Conservation (phyloP, 2,329 filamentous ascomycete species). For the Sporothrix schenckii region DNA sequence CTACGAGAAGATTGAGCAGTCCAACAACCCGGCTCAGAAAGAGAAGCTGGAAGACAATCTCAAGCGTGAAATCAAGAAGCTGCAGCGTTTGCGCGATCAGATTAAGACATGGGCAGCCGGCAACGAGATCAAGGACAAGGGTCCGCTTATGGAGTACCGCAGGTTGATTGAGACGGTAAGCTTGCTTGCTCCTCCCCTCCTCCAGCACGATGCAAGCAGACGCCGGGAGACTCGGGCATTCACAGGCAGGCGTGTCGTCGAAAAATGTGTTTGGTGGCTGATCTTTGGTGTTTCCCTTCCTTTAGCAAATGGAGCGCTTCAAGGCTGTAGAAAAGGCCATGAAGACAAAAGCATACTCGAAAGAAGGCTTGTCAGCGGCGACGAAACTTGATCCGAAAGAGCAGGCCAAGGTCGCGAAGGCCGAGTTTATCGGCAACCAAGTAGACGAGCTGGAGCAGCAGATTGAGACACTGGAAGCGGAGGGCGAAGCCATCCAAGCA, state of each 20-base stretch:
- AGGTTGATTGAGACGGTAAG: slow-evolving; percentile 95
- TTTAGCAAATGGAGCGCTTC: slow-evolving; percentile 97
- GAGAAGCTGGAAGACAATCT: slow-evolving; percentile 98
- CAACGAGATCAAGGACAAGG: slow-evolving; percentile 99
- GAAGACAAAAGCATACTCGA: slow-evolving; percentile 99
- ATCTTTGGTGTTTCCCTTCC: not conserved
- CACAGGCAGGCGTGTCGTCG: no score
- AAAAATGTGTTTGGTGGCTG: not conserved
- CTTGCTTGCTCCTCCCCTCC: slow-evolving; percentile 34
- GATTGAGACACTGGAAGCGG: slow-evolving; percentile 89
- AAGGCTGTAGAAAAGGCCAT: slow-evolving; percentile 99
- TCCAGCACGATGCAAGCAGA: not conserved
- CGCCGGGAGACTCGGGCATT: not conserved
- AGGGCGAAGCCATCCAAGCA: slow-evolving; percentile 81
- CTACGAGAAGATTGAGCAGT: slow-evolving; percentile 96
- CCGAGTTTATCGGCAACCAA: slow-evolving; percentile 82
- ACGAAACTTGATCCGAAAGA: slow-evolving; percentile 97
- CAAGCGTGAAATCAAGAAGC: slow-evolving; percentile 99
- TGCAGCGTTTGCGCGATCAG: slow-evolving; percentile 94
- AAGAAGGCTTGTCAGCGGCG: slow-evolving; percentile 90
- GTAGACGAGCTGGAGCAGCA: slow-evolving; percentile 93
- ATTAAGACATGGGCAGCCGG: slow-evolving; percentile 99
- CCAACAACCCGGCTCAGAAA: slow-evolving; percentile 90
- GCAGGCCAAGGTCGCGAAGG: slow-evolving; percentile 85
- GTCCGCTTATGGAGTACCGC: slow-evolving; percentile 87